Evolutionary conservation across 352 stramenopile genomes (phyloP).

Genomic region (Phytophthora megakarya): DNA sequence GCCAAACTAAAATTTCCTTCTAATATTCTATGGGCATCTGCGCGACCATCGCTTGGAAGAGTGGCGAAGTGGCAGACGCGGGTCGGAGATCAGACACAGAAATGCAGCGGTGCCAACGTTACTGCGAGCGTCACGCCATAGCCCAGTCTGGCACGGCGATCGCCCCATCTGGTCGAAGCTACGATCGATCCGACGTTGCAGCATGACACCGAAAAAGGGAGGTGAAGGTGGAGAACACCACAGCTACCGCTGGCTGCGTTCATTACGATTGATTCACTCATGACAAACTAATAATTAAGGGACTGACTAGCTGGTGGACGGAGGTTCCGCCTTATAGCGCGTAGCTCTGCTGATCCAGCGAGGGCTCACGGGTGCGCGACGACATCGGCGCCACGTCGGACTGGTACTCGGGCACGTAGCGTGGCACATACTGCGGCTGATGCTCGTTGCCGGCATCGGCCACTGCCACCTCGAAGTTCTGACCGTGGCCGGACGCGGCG

Average conservation of each 20-base stretch:
- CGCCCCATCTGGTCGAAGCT: conserved; percentile 27
- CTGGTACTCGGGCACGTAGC: conserved; percentile 45
- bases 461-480: conserved; percentile 42
- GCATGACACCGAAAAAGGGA: not conserved
- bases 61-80: conserved; percentile 9
- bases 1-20: no score
- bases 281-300: conserved; percentile 37
- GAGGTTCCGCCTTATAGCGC: conserved; percentile 44
- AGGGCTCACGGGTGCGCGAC: conserved; percentile 42
- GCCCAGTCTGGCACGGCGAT: not conserved
- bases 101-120: conserved; percentile 2
- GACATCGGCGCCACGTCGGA: conserved; percentile 6
- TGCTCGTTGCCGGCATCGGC: conserved; percentile 35
- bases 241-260: conserved; percentile 42
- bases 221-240: conserved; percentile 11
- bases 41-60: no score
- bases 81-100: conserved; percentile 12
- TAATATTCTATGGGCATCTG: no score
- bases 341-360: conserved; percentile 64
- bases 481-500: conserved; percentile 27
- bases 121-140: conserved; percentile 15
- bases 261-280: conserved; percentile 31
- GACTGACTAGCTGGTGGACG: conserved; percentile 27
- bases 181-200: conserved; percentile 12
- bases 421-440: conserved; percentile 39